These are phyloP conservation scores for Dothistroma pini DNA, from an alignment of 2,329 filamentous ascomycete species.

Conservation along the genomic window DNA sequence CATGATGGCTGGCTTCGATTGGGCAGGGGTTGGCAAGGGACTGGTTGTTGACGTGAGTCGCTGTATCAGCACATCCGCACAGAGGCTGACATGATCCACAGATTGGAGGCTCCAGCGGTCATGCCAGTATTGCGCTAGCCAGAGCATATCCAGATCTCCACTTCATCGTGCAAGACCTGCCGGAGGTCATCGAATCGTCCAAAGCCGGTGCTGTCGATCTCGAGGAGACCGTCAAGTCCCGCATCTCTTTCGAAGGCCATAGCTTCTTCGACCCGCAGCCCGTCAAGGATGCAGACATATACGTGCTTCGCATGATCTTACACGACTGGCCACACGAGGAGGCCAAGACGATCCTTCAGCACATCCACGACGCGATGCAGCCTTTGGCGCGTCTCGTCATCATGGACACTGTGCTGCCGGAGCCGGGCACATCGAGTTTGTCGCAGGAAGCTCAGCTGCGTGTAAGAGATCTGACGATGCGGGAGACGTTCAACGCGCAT, in stretches of 20 bases:
- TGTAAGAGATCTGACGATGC: constrained; percentile 25
- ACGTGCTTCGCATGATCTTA: constrained; percentile 17
- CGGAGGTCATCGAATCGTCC: constrained; percentile 12
- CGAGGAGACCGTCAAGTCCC: constrained; percentile 10
- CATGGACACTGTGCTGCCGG: constrained; percentile 25
- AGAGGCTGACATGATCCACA: constrained; percentile 16
- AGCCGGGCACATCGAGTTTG: constrained; percentile 14
- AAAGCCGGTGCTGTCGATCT: constrained; percentile 17
- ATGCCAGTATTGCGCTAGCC: constrained; percentile 43
- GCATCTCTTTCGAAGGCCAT: constrained; percentile 19
- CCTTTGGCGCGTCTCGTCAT: constrained; percentile 23
- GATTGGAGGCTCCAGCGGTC: constrained; percentile 41
- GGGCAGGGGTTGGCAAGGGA: constrained; percentile 31
- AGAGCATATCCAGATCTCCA: constrained; percentile 41
- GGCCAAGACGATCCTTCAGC: neutral
- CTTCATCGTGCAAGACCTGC: constrained; percentile 47
- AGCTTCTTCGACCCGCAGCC: constrained; percentile 33
- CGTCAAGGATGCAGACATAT: constrained; percentile 31
- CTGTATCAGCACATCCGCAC: too few relatives aligned
- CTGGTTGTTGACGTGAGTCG: too few relatives aligned
- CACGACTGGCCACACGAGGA: neutral
- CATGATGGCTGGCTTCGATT: constrained; percentile 54
- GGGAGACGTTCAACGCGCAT: constrained; percentile 25
- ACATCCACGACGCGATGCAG: neutral
- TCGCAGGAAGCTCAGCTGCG: constrained; percentile 20